Conservation (phyloP, 768 basidiomycete species). For the Hypsizygus marmoreus region DNA sequence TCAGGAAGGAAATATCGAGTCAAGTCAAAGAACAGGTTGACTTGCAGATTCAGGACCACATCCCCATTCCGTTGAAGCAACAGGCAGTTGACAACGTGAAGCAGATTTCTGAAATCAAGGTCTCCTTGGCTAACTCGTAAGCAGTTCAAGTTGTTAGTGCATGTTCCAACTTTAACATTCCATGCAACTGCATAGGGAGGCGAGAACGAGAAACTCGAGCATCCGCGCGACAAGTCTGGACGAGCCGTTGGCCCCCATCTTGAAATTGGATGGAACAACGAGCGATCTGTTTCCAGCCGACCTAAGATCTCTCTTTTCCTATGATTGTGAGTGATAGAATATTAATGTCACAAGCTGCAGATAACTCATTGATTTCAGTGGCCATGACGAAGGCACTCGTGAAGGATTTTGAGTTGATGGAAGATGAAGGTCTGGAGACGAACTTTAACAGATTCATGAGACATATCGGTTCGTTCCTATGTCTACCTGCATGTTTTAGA, state of each 20-base stretch:
- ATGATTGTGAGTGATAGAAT: conserved; percentile 46
- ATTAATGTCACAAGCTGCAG: neutral
- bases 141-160: conserved; percentile 21
- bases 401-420: conserved; percentile 49
- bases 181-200: conserved; percentile 35
- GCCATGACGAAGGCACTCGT: conserved; percentile 43
- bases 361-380: conserved; percentile 30
- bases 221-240: conserved; percentile 41
- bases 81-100: conserved; percentile 45
- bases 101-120: conserved; percentile 44
- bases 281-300: conserved; percentile 53
- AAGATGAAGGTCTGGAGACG: conserved; percentile 39
- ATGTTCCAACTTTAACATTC: conserved; percentile 1
- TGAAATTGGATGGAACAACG: conserved; percentile 48
- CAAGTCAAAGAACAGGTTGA: conserved; percentile 51
- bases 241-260: conserved; percentile 47
- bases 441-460: conserved; percentile 60
- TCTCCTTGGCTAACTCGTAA: conserved; percentile 56
- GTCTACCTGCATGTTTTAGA: neutral
- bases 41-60: conserved; percentile 45
- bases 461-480: conserved; percentile 47
- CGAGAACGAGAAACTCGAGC: conserved; percentile 49
- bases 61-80: conserved; percentile 48
- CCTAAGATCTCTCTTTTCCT: conserved; percentile 50
- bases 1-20: conserved; percentile 39